Evolutionary conservation across 768 basidiomycete genomes (phyloP).

Genomic region (Auriscalpium orientale): DNA sequence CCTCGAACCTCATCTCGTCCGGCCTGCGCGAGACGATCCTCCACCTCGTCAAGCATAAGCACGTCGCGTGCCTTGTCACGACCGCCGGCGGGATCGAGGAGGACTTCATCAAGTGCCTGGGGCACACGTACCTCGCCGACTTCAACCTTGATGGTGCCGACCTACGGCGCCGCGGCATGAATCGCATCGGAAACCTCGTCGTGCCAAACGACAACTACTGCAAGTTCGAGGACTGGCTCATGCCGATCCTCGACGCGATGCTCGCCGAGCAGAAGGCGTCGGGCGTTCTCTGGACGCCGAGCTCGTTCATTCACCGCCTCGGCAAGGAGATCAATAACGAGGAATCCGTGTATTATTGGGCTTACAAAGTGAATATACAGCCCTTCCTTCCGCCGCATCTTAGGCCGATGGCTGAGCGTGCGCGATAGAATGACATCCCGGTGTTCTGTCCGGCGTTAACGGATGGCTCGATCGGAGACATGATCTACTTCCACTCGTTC

Average conservation of each 20-base stretch:
- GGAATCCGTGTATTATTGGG: constrained; percentile 98
- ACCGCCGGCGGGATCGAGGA: constrained; percentile 99
- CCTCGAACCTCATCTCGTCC: constrained; percentile 97
- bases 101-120: constrained; percentile 98
- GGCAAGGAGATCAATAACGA: constrained; percentile 97
- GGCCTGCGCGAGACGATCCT: constrained; percentile 90
- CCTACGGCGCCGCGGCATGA: constrained; percentile 84
- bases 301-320: constrained; percentile 83
- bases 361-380: constrained; percentile 76
- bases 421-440: constrained; percentile 85
- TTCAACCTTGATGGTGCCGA: constrained; percentile 89
- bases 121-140: constrained; percentile 91
- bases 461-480: constrained; percentile 96
- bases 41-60: constrained; percentile 88
- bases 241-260: constrained; percentile 87
- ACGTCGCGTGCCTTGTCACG: constrained; percentile 85
- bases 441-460: constrained; percentile 98
- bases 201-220: constrained; percentile 99
- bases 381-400: constrained; percentile 11
- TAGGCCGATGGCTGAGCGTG: constrained; percentile 14
- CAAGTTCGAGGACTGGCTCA: constrained; percentile 99
- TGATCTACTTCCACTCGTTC: constrained; percentile 99
- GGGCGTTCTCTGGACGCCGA: constrained; percentile 84
- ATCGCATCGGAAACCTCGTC: constrained; percentile 92
- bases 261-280: constrained; percentile 74